Percentiles rank a stretch among this genome's conserved stretches.
phyloP scores from a whole-genome alignment of 345 rosid species.

The Pugionium cornutum region DNA sequence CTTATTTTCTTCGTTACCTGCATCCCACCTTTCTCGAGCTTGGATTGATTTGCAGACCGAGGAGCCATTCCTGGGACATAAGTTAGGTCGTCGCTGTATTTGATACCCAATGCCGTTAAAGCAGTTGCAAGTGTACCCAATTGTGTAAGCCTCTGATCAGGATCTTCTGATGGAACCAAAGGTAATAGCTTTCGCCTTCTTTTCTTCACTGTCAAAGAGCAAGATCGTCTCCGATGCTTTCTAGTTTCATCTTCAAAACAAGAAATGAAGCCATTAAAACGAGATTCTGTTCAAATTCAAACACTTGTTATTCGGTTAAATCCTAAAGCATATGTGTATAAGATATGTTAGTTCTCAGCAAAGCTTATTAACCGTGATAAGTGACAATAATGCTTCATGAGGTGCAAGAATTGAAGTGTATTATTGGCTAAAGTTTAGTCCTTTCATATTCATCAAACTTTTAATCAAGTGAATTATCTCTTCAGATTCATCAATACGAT shows the following conservation, averaged over 20 bases:
- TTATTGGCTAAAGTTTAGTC: slow-evolving; percentile 14
- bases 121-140: slow-evolving; percentile 83
- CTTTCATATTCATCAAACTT: slow-evolving; percentile 11
- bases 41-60: slow-evolving; percentile 61
- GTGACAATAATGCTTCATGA: neutral
- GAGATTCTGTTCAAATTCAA: neutral
- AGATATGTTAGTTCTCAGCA: slow-evolving; percentile 3
- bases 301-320: neutral
- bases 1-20: slow-evolving; percentile 50
- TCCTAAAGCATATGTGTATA: neutral
- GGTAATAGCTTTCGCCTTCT: slow-evolving; percentile 72
- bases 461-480: slow-evolving; percentile 17
- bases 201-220: slow-evolving; percentile 74
- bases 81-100: slow-evolving; percentile 65
- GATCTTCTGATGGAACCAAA: slow-evolving; percentile 71
- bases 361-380: too few relatives aligned
- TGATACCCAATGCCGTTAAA: slow-evolving; percentile 45
- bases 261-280: neutral
- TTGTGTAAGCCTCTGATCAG: slow-evolving; percentile 57
- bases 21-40: slow-evolving; percentile 82
- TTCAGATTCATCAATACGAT: slow-evolving; percentile 19
- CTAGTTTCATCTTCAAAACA: slow-evolving; percentile 41
- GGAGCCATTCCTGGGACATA: slow-evolving; percentile 72
- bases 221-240: slow-evolving; percentile 66
- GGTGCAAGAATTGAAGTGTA: neutral